Conservation (phyloP, 2,329 filamentous ascomycete species). For the Xylaria sp. region DNA sequence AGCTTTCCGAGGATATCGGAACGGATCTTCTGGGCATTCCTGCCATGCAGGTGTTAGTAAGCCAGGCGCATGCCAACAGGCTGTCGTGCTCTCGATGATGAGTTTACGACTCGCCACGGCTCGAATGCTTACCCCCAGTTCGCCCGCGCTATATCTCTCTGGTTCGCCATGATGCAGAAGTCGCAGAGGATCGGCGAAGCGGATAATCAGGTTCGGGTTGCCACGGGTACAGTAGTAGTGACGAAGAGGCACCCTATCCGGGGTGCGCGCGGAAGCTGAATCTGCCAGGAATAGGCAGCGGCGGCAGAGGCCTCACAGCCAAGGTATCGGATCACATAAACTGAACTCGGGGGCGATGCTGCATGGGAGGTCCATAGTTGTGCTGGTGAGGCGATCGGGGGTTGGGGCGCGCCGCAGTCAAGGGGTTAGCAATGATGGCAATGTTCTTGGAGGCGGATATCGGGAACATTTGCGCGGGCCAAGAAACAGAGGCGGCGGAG, state of each 20-base stretch:
- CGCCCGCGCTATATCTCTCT: conserved; percentile 44
- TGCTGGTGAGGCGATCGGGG: conserved; percentile 40
- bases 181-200: conserved; percentile 15
- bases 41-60: conserved; percentile 35
- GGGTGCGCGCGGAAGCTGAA: conserved; percentile 38
- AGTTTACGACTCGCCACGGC: not conserved
- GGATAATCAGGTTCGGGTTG: conserved; percentile 25
- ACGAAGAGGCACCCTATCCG: conserved; percentile 36
- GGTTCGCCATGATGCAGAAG: conserved; percentile 42
- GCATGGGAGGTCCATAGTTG: conserved; percentile 50
- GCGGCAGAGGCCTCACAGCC: conserved; percentile 47
- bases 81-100: not conserved
- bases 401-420: conserved; percentile 41
- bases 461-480: conserved; percentile 48
- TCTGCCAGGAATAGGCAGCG: conserved; percentile 39
- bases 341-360: conserved; percentile 43
- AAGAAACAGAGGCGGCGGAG: not conserved
- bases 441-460: conserved; percentile 42
- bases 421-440: conserved; percentile 42
- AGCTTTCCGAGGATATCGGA: conserved; percentile 43
- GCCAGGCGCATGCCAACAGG: conserved; percentile 11
- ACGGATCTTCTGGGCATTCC: conserved; percentile 48
- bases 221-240: conserved; percentile 20
- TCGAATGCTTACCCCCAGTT: conserved; percentile 47
- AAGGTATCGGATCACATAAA: conserved; percentile 49